Conservation (phyloP, 257 asterid genomes). For the Fraxinus cuspidata region DNA sequence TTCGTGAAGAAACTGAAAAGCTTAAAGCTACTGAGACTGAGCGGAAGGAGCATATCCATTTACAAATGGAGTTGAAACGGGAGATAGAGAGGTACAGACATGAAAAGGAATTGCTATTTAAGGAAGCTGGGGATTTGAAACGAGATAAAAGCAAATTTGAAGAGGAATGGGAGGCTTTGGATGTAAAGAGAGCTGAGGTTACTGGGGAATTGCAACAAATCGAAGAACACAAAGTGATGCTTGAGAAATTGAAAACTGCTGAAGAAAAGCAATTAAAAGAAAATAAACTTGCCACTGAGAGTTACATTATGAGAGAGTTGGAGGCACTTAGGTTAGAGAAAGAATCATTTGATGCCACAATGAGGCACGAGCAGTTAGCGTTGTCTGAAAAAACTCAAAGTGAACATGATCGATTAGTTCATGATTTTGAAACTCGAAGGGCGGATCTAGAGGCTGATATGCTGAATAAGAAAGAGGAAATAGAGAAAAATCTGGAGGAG, state of each 20-base stretch:
- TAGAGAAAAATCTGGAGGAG: conserved; percentile 51
- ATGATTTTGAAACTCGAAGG: conserved; percentile 57
- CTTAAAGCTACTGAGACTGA: conserved; percentile 56
- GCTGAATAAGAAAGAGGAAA: conserved; percentile 60
- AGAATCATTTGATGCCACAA: conserved; percentile 67
- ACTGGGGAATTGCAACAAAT: conserved; percentile 45
- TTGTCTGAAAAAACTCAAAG: conserved; percentile 48
- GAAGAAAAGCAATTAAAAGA: conserved; percentile 56
- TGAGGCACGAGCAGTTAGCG: conserved; percentile 58
- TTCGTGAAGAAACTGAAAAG: conserved; percentile 50
- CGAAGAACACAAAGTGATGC: conserved; percentile 47
- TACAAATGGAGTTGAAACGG: conserved; percentile 59
- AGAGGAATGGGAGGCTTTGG: conserved; percentile 85
- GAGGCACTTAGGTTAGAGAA: conserved; percentile 68
- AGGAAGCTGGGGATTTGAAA: conserved; percentile 65
- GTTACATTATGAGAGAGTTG: conserved; percentile 55
- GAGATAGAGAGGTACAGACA: conserved; percentile 67
- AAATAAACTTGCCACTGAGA: conserved; percentile 54
- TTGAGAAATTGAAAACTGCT: conserved; percentile 43
- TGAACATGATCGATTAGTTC: conserved; percentile 49
- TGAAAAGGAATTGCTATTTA: conserved; percentile 50
- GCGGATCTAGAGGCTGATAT: conserved; percentile 67
- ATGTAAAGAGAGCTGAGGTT: conserved; percentile 64
- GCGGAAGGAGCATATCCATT: conserved; percentile 51
- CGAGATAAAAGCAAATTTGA: conserved; percentile 68